Evolutionary conservation across 371 early-diverging fungal species (phyloP), one percentile per base, ranked within the genome.

Genomic region (Mortierella sp.): DNA sequence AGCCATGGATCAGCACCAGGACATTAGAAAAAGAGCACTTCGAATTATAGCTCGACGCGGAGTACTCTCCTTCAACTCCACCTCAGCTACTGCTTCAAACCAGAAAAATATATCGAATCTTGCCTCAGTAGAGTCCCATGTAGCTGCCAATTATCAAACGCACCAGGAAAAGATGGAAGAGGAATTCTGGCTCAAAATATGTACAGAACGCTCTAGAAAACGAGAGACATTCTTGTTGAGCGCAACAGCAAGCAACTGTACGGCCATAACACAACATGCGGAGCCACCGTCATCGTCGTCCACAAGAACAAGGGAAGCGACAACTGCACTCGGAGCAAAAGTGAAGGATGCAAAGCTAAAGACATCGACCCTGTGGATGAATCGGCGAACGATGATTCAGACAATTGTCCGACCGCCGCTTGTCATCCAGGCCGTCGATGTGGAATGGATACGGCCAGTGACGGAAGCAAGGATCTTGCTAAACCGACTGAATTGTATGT

Each of bases 141-240:
- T 58, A 11, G 77, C 62, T 8, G 16, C 24, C 21, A 69, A 22
- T 10, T 66, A 74, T 19, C 38, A n/a, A 32, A 50, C 79, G 3
- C 63, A 70, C 22, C 79, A 70, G 1, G 79, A 74, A 19, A 62
- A 53, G 33, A 5, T 33, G 9, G 79, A 79, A 11, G 74, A 79
- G 15, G 38, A 63, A 50, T 38, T 74, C 1, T 79, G 79, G 79
- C 22, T 67, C 9, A 63, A 74, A 11, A 48, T 74, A 24, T 79
- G 79, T 40, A 57, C 61, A 4, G 38, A 13, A 16, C 40, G 16
- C 2, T 16, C 43, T 1, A 19, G 19, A 32, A 67, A 28, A 59
- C 63, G 70, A 32, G 50, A 69, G 50, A 28, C 41, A 4, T 63
- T 67, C 43, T 28, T 73, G 15, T 52, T 63, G 19, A 3, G 43